Evolutionary conservation across 1,139 yeast genomes (phyloP).

Genomic region (Zygosaccharomyces pseudobailii): DNA sequence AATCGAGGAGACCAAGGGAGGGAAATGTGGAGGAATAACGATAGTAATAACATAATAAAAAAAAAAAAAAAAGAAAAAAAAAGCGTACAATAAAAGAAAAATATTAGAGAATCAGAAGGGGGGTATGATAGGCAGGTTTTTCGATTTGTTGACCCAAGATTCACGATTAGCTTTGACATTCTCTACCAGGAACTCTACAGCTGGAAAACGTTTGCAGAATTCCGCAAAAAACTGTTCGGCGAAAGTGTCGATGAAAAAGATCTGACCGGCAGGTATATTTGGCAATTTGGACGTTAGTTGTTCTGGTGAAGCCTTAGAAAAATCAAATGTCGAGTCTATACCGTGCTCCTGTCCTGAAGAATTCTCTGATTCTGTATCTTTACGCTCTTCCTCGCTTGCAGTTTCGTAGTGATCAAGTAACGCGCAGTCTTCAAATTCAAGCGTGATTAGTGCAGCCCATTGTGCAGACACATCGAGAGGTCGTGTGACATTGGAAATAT

Average conservation of each 20-base stretch:
- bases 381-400: not conserved
- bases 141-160: conserved; percentile 37
- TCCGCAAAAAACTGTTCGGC: conserved; percentile 71
- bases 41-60: not conserved
- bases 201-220: conserved; percentile 54
- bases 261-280: conserved; percentile 65
- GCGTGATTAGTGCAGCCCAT: conserved; percentile 77
- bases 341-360: conserved; percentile 22
- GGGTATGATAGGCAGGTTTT: not conserved
- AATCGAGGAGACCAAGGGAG: not conserved
- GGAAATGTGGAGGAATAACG: conserved; percentile 1
- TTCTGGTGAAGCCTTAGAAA: conserved; percentile 26
- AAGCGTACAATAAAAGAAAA: not conserved
- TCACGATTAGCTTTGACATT: conserved; percentile 38
- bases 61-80: not conserved
- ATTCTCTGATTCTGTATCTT: conserved; percentile 21
- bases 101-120: not conserved
- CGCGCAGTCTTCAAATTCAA: conserved; percentile 72
- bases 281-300: conserved; percentile 41
- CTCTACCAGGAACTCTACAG: conserved; percentile 45
- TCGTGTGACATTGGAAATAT: conserved; percentile 85
- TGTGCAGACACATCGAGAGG: conserved; percentile 69
- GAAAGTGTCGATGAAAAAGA: conserved; percentile 77
- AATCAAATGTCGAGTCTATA: conserved; percentile 23
- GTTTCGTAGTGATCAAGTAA: conserved; percentile 32